These are phyloP conservation scores for Colletotrichum incanum DNA, from an alignment of 2,329 filamentous ascomycete species.

Conservation along the genomic window DNA sequence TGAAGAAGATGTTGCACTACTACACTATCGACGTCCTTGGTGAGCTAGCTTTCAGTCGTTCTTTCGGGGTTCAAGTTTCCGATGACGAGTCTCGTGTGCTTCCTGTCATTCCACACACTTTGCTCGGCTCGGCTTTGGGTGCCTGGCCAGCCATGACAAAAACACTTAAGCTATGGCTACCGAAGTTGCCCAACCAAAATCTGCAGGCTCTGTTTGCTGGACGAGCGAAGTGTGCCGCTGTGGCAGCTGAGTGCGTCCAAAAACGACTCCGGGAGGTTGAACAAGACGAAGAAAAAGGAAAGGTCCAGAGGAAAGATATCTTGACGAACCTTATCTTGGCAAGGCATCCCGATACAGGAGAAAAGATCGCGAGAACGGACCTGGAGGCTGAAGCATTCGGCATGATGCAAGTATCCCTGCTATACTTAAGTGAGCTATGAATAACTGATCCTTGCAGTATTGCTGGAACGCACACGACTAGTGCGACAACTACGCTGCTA, in stretches of 20 bases:
- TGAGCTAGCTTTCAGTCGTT: constrained; percentile 52
- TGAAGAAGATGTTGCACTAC: constrained; percentile 50
- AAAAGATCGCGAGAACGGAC: constrained; percentile 49
- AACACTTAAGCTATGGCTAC: constrained; percentile 48
- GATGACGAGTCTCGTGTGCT: constrained; percentile 50
- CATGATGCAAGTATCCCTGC: constrained; percentile 54
- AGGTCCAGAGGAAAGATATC: constrained; percentile 50
- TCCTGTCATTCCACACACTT: constrained; percentile 52
- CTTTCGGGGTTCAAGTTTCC: constrained; percentile 50
- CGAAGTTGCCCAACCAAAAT: constrained; percentile 44
- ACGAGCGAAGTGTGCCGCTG: constrained; percentile 42
- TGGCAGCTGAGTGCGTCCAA: constrained; percentile 45
- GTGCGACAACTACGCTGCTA: constrained; percentile 5
- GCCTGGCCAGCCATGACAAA: constrained; percentile 48
- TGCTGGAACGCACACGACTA: constrained; percentile 30
- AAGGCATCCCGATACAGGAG: constrained; percentile 54
- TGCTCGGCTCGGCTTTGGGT: constrained; percentile 50
- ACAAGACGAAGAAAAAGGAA: constrained; percentile 7
- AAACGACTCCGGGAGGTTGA: constrained; percentile 34
- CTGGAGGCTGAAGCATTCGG: constrained; percentile 55
- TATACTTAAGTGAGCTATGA: too few species aligned
- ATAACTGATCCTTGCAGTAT: constrained; percentile 3
- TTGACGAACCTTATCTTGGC: constrained; percentile 55
- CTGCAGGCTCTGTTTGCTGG: constrained; percentile 47
- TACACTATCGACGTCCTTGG: constrained; percentile 49